Conservation (phyloP, 306 rosid genomes). For the Glycine latifolia region DNA sequence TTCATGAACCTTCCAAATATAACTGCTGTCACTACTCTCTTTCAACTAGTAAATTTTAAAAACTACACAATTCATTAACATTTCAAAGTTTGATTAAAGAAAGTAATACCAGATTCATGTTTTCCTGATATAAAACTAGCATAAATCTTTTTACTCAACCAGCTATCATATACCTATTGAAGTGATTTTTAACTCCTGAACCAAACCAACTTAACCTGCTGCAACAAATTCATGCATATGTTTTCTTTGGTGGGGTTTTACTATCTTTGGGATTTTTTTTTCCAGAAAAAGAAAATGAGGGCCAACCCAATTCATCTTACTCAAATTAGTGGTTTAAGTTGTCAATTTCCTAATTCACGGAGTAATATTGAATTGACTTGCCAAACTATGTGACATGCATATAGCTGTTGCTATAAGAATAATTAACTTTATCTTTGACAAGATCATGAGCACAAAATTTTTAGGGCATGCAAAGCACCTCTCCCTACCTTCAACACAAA, state of each 20-base stretch:
- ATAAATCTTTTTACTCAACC: not conserved
- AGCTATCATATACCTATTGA: not conserved
- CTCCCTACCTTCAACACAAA: slow-evolving; percentile 32
- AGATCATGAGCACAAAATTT: slow-evolving; percentile 55
- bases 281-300: not conserved
- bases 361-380: not conserved
- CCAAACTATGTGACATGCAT: slow-evolving; percentile 18
- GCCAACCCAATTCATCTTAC: no score
- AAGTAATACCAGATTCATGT: not conserved
- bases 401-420: slow-evolving; percentile 26
- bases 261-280: not conserved
- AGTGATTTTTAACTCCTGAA: not conserved
- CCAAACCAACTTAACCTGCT: not conserved
- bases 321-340: not conserved
- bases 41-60: not conserved
- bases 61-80: not conserved
- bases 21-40: no score
- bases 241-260: not conserved
- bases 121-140: not conserved
- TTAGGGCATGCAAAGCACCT: slow-evolving; percentile 33
- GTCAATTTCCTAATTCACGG: not conserved
- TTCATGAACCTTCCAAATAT: no score
- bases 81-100: slow-evolving; percentile 21
- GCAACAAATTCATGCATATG: not conserved
- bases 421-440: slow-evolving; percentile 34